Percentiles rank a stretch among this genome's conserved stretches.
phyloP scores from a whole-genome alignment of 768 basidiomycete species.

The Nidularia sp. region DNA sequence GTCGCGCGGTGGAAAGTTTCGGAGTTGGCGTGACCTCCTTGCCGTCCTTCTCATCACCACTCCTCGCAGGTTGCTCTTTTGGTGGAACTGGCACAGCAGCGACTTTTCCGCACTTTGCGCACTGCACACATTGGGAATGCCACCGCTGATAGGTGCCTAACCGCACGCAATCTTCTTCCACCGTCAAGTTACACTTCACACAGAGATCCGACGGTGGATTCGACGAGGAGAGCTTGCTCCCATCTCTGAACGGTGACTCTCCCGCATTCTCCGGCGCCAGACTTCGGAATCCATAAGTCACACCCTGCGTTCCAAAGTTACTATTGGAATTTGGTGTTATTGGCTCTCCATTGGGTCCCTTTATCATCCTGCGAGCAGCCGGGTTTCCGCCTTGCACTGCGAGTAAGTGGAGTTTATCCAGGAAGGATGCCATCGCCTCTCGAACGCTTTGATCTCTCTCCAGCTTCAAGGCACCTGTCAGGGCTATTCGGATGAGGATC shows the following conservation, averaged over 20 bases:
- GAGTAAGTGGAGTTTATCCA: slow-evolving; percentile 90
- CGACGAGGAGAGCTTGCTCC: slow-evolving; percentile 51
- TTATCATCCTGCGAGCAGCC: slow-evolving; percentile 69
- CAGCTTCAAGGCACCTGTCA: slow-evolving; percentile 92
- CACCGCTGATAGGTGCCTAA: slow-evolving; percentile 95
- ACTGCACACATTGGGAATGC: slow-evolving; percentile 95
- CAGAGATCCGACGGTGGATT: slow-evolving; percentile 89
- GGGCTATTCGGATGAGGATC: slow-evolving; percentile 96
- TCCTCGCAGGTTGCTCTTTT: slow-evolving; percentile 53
- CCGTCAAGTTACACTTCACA: slow-evolving; percentile 80
- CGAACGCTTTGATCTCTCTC: slow-evolving; percentile 84
- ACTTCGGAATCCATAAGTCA: slow-evolving; percentile 91
- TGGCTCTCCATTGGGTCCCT: slow-evolving; percentile 67
- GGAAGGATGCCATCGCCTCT: slow-evolving; percentile 83
- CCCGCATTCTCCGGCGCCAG: slow-evolving; percentile 89
- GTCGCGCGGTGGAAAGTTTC: slow-evolving; percentile 60
- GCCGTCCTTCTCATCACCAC: slow-evolving; percentile 45
- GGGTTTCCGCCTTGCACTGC: slow-evolving; percentile 85
- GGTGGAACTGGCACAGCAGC: slow-evolving; percentile 54
- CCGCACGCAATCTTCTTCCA: slow-evolving; percentile 96
- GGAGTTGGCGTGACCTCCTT: slow-evolving; percentile 36
- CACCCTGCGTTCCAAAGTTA: slow-evolving; percentile 78
- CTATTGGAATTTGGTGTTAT: slow-evolving; percentile 33
- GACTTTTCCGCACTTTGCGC: slow-evolving; percentile 71
- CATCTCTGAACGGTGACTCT: slow-evolving; percentile 72